These are phyloP conservation scores for Sporothrix variecibatus DNA, from an alignment of 2,329 filamentous ascomycete species.

Conservation along the genomic window DNA sequence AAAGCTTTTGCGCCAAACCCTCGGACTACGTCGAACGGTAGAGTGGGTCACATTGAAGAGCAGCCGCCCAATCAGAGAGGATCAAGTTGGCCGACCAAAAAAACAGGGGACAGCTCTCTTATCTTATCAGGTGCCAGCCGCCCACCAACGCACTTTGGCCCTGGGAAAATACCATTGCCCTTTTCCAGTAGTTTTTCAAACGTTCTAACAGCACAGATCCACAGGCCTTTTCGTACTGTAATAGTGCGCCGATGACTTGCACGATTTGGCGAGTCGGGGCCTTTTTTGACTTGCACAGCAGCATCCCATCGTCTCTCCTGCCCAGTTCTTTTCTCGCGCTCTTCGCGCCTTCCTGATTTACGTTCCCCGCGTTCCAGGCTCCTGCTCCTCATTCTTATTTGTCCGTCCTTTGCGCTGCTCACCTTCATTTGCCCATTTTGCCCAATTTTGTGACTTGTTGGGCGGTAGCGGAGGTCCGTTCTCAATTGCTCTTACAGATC, in stretches of 20 bases:
- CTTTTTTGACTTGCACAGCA: background rate
- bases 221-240: background rate
- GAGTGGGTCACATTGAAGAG: background rate
- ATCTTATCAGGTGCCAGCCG: constrained; percentile 22
- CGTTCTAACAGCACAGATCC: background rate
- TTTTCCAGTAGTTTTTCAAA: too few species aligned
- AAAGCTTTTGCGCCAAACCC: constrained; percentile 23
- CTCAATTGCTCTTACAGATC: background rate
- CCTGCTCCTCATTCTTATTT: background rate
- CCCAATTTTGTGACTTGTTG: background rate
- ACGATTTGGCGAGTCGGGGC: background rate
- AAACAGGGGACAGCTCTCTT: constrained; percentile 18
- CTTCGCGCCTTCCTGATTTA: background rate
- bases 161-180: too few species aligned
- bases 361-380: background rate
- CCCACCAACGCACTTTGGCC: background rate
- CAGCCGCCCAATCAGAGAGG: constrained; percentile 5
- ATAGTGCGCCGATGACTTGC: background rate
- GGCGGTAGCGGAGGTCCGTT: constrained; percentile 20
- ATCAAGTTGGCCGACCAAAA: background rate
- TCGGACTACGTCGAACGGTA: background rate
- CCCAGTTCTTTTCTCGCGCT: background rate
- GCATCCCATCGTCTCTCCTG: background rate
- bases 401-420: background rate
- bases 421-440: background rate